phyloP scores from a whole-genome alignment of 2,329 filamentous ascomycete genomes.

The Chaetoscypha palmicola region DNA sequence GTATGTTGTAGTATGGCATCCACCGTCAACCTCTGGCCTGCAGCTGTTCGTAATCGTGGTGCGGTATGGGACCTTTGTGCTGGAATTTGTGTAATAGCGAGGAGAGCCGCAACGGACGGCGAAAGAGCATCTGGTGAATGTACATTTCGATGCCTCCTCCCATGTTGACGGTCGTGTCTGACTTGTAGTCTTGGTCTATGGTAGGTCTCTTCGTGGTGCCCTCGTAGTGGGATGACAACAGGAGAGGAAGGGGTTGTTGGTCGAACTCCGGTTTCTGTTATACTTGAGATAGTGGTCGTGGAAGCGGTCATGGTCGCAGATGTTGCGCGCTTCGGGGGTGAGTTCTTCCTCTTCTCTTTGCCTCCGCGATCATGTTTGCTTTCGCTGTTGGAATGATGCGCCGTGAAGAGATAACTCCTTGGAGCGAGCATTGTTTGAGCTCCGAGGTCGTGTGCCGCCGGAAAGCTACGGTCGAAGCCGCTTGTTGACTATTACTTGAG shows the following conservation, averaged over 20 bases:
- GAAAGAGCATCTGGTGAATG: slow-evolving; percentile 49
- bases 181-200: slow-evolving; percentile 19
- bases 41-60: slow-evolving; percentile 14
- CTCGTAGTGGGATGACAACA: slow-evolving; percentile 27
- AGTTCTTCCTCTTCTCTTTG: slow-evolving; percentile 3
- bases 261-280: neutral
- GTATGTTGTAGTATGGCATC: slow-evolving; percentile 49
- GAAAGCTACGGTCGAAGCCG: slow-evolving; percentile 8
- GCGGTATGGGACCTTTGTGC: slow-evolving; percentile 32
- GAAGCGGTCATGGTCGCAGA: slow-evolving; percentile 4
- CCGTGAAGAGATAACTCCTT: slow-evolving; percentile 24
- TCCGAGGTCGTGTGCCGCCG: slow-evolving; percentile 12
- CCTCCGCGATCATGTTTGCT: slow-evolving; percentile 14
- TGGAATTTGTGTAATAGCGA: slow-evolving; percentile 56
- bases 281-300: slow-evolving; percentile 6
- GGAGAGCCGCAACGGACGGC: slow-evolving; percentile 51
- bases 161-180: slow-evolving; percentile 19
- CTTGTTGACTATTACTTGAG: slow-evolving; percentile 15
- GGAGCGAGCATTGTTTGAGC: slow-evolving; percentile 22
- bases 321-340: neutral
- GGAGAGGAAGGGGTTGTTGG: slow-evolving; percentile 26
- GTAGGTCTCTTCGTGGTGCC: slow-evolving; percentile 17
- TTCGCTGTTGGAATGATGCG: slow-evolving; percentile 14
- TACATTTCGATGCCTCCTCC: slow-evolving; percentile 32
- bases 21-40: slow-evolving; percentile 41